phyloP scores from a whole-genome alignment of 768 basidiomycete species.

The Termitomyces sp. region DNA sequence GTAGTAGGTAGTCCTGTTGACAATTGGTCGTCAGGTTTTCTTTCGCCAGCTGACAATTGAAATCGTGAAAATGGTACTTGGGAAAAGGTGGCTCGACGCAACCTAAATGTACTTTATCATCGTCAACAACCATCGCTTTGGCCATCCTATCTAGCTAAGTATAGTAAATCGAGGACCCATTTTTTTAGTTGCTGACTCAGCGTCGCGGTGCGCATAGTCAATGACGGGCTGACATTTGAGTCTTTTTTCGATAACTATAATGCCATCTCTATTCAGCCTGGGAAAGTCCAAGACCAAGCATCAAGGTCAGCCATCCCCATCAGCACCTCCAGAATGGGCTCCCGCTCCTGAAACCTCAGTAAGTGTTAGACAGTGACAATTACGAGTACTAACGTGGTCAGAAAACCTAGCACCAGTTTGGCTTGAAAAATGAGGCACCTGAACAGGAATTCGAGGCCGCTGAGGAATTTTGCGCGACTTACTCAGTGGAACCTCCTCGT shows the following conservation, averaged over 20 bases:
- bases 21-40: too few species aligned
- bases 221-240: too few species aligned
- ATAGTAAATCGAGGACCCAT: too few species aligned
- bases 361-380: conserved; percentile 7
- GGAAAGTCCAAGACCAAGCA: conserved; percentile 3
- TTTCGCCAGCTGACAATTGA: too few species aligned
- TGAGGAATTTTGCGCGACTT: conserved; percentile 42
- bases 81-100: too few species aligned
- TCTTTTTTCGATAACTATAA: neutral
- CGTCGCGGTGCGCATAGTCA: too few species aligned
- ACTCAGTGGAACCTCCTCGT: conserved; percentile 38
- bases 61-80: too few species aligned
- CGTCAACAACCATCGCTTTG: too few species aligned
- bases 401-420: conserved; percentile 36
- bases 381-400: neutral
- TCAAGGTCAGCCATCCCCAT: conserved; percentile 28
- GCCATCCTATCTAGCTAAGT: too few species aligned
- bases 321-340: conserved; percentile 54
- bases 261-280: conserved; percentile 14
- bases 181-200: too few species aligned
- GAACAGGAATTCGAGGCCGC: conserved; percentile 53
- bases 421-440: conserved; percentile 54
- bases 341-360: conserved; percentile 54
- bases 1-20: too few species aligned
- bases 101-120: too few species aligned